phyloP scores from a whole-genome alignment of 495 filamentous ascomycete genomes.

The Lepidopterella palustris region DNA sequence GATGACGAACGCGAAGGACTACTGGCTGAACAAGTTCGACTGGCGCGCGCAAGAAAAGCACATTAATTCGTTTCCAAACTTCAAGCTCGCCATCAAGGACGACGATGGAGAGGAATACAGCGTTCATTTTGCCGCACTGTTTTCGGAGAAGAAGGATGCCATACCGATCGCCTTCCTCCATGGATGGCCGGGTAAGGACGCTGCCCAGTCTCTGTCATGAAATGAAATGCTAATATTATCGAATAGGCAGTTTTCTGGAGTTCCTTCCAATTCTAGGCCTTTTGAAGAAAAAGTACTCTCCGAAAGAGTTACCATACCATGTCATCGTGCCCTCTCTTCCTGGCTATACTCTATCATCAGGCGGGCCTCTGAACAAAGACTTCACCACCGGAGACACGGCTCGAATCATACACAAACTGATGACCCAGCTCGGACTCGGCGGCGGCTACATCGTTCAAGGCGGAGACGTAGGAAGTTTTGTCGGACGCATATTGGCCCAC shows the following conservation, averaged over 20 bases:
- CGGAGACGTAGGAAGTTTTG: constrained; percentile 56
- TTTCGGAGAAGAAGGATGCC: constrained; percentile 53
- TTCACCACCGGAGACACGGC: constrained; percentile 41
- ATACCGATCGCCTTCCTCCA: constrained; percentile 55
- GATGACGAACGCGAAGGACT: constrained; percentile 48
- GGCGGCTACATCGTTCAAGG: constrained; percentile 59
- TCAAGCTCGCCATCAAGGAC: constrained; percentile 45
- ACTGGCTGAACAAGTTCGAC: constrained; percentile 46
- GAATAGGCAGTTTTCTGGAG: constrained; percentile 40
- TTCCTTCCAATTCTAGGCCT: constrained; percentile 44
- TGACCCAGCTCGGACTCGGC: constrained; percentile 53
- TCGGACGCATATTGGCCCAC: constrained; percentile 43
- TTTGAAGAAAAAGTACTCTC: constrained; percentile 47
- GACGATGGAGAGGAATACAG: constrained; percentile 36
- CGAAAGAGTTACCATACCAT: constrained; percentile 55
- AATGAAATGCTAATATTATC: neutral
- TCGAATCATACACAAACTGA: constrained; percentile 50
- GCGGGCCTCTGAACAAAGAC: constrained; percentile 45
- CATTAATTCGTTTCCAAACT: constrained; percentile 62
- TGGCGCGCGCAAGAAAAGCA: constrained; percentile 46
- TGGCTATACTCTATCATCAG: constrained; percentile 54
- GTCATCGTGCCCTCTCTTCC: constrained; percentile 60
- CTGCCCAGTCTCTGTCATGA: neutral
- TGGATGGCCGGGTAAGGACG: constrained; percentile 52
- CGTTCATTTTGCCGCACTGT: constrained; percentile 59